phyloP scores from a whole-genome alignment of 768 basidiomycete species.

The Mycena latifolia region DNA sequence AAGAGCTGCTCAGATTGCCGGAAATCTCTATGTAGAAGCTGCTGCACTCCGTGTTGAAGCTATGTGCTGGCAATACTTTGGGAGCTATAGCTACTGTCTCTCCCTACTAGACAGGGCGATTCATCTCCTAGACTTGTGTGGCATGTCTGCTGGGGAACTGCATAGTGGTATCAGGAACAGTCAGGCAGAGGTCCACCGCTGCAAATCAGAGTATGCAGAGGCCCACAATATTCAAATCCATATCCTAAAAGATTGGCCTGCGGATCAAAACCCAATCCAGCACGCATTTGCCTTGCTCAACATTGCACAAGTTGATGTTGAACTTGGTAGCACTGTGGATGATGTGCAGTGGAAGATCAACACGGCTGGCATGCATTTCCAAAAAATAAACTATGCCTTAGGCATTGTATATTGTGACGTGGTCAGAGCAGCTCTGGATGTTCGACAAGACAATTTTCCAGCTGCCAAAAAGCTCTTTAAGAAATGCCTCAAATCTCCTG shows the following conservation, averaged over 20 bases:
- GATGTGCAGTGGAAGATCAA: not conserved
- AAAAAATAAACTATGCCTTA: not conserved
- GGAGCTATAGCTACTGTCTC: not conserved
- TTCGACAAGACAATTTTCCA: not conserved
- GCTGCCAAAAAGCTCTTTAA: not conserved
- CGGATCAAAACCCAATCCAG: not conserved
- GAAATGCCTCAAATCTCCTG: not conserved
- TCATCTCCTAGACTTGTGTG: not conserved
- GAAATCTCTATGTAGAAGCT: not conserved
- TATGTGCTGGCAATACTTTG: not conserved
- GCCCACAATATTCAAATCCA: not conserved
- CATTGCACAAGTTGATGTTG: too few species aligned
- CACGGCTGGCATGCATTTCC: not conserved
- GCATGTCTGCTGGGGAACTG: not conserved
- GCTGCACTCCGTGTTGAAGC: not conserved
- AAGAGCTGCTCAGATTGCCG: not conserved
- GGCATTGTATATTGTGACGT: not conserved
- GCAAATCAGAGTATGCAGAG: not conserved
- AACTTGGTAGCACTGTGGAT: not conserved
- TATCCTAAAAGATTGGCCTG: not conserved
- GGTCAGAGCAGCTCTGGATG: not conserved
- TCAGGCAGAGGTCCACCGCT: not conserved
- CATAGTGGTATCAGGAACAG: not conserved
- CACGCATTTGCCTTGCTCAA: too few species aligned
- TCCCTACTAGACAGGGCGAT: not conserved